These are phyloP conservation scores for Pseudogymnoascus sp. DNA, from an alignment of 2,329 filamentous ascomycete genomes.

Conservation along the genomic window DNA sequence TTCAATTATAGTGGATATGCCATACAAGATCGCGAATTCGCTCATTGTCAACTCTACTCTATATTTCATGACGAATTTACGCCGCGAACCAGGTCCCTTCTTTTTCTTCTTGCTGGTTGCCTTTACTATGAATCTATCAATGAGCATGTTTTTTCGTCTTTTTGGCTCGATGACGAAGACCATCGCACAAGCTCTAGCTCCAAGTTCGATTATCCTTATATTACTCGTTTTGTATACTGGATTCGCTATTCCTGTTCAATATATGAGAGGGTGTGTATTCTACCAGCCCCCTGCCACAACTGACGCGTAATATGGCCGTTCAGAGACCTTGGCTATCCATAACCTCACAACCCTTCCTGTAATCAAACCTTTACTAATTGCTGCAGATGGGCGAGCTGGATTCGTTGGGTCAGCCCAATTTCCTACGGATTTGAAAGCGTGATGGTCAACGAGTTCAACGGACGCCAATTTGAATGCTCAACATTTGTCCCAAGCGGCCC, in stretches of 20 bases:
- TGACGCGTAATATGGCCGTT: constrained; percentile 33
- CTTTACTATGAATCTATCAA: constrained; percentile 36
- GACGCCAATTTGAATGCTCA: constrained; percentile 41
- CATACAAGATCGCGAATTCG: constrained; percentile 65
- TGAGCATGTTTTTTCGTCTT: constrained; percentile 78
- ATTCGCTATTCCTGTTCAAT: constrained; percentile 35
- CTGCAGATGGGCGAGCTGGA: constrained; percentile 53
- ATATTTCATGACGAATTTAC: constrained; percentile 77
- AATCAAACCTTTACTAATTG: constrained; percentile 49
- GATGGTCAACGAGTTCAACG: constrained; percentile 62
- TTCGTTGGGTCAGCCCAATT: constrained; percentile 58
- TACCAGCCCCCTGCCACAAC: not conserved
- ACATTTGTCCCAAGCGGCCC: constrained; percentile 43
- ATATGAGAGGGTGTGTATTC: constrained; percentile 2
- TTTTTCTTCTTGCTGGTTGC: constrained; percentile 59
- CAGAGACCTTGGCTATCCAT: constrained; percentile 49
- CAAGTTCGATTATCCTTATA: constrained; percentile 48
- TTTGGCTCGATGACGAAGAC: constrained; percentile 69
- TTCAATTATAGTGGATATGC: constrained; percentile 76
- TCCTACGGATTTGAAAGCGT: constrained; percentile 63
- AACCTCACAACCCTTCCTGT: constrained; percentile 46
- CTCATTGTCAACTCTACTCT: constrained; percentile 68
- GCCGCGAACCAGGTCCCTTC: constrained; percentile 39
- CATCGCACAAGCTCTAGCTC: constrained; percentile 55
- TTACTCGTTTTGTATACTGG: constrained; percentile 49